Evolutionary conservation across 495 filamentous ascomycete species (phyloP), one percentile per base, ranked within the genome.

Genomic region (Pseudevernia furfuracea): DNA sequence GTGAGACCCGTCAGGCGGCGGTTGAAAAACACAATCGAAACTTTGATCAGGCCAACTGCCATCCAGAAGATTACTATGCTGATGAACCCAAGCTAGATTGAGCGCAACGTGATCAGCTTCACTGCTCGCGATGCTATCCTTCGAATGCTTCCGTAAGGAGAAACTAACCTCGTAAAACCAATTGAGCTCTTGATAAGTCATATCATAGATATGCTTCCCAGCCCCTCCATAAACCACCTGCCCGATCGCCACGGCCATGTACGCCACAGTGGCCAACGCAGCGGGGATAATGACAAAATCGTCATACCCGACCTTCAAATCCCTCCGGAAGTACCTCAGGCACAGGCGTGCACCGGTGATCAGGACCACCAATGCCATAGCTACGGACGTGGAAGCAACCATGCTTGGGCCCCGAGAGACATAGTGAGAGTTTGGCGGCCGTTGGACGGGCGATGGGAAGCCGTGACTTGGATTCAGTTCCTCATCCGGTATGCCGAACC

Each of bases 21-120:
- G 52, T 70, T 72, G 66, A 71, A 73, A 8, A 67, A 38, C 34
- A 46, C 28, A 55, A 73, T 73, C 4, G 67, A 68, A 21, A 73
- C 65, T 41, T 73, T 73, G 63, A 73, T 67, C 34, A 71, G 37
- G 48, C 70, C 68, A 14, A 67, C 59, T 3, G 59, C 43, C 34
- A 66, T 14, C 32, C 28, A 73, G 68, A 68, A 71, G 17, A 71
- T 6, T 1, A 60, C 21, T 36, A 68, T 46, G 37, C 38, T 34
- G 28, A 63, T 36, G 37, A 52, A 58, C 25, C 34, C 46, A 15
- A 62, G 32, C 60, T 70, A 49, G 25, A 15, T 17, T 17, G 21
- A 30, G 32, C 14, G 4, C n/a, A 8, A 37, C 21, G 5, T 8
- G 11, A 25, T 59, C 38, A 58, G 49, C 37, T 3, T 32, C 8